Percentiles rank a stretch among this genome's conserved stretches.
phyloP scores from a whole-genome alignment of 352 stramenopile genomes.

The Pythium aphanidermatum region DNA sequence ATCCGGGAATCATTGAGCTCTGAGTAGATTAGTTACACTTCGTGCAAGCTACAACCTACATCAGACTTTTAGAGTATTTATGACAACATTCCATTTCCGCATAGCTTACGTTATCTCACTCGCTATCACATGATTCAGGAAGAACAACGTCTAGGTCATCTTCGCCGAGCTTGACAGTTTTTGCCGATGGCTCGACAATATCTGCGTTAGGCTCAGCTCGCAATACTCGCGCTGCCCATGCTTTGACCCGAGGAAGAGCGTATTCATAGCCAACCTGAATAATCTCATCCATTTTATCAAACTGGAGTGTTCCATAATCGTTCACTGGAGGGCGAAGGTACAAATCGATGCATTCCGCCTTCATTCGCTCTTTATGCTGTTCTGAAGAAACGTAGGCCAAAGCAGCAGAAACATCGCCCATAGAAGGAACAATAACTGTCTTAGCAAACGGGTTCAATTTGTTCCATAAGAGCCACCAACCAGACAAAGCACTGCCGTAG shows the following conservation, averaged over 20 bases:
- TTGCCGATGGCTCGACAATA: conserved; percentile 30
- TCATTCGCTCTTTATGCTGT: conserved; percentile 83
- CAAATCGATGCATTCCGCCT: conserved; percentile 81
- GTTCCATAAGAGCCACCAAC: conserved; percentile 90
- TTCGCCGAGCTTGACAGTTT: conserved; percentile 5
- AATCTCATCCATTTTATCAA: conserved; percentile 91
- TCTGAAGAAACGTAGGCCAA: conserved; percentile 88
- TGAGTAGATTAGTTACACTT: conserved; percentile 6
- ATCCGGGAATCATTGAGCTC: conserved; percentile 21
- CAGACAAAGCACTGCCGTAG: conserved; percentile 77
- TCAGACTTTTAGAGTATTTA: conserved; percentile 22
- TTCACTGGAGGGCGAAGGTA: conserved; percentile 87
- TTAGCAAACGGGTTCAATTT: conserved; percentile 87
- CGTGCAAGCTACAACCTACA: background rate
- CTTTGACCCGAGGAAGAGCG: conserved; percentile 59
- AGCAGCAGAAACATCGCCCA: conserved; percentile 88
- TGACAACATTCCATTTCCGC: no score
- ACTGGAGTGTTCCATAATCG: conserved; percentile 89
- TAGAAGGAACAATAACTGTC: conserved; percentile 86
- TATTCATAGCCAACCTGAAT: conserved; percentile 83
- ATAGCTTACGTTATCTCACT: background rate
- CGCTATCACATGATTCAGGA: conserved; percentile 4
- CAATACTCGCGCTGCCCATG: conserved; percentile 50
- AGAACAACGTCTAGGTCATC: conserved; percentile 2
- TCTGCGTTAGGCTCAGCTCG: conserved; percentile 53